Conservation (phyloP, 768 basidiomycete genomes). For the Ramaria rubella region DNA sequence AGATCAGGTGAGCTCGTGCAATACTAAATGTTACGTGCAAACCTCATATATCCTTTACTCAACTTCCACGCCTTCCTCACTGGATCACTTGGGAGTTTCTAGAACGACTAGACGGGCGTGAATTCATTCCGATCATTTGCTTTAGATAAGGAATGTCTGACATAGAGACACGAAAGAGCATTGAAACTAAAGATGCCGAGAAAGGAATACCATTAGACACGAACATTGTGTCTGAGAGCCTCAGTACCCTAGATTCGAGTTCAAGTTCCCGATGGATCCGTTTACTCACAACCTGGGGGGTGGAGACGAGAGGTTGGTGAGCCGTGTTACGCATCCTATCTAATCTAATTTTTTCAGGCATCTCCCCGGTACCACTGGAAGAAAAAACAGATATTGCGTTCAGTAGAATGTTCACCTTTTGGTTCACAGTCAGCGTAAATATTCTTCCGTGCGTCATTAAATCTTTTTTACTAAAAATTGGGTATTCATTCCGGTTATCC, state of each 20-base stretch:
- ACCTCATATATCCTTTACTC: no score
- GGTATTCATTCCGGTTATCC: no score
- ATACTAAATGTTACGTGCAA: no score
- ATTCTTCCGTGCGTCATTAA: not conserved
- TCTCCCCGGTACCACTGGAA: slow-evolving; percentile 1
- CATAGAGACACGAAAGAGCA: not conserved
- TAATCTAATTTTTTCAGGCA: not conserved
- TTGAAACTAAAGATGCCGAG: not conserved
- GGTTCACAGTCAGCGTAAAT: slow-evolving; percentile 1
- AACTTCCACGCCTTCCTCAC: no score
- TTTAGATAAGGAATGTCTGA: not conserved
- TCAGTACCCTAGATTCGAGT: not conserved
- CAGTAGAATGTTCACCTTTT: slow-evolving; percentile 10
- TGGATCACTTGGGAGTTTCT: no score
- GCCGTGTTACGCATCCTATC: not conserved
- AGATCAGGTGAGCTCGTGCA: no score
- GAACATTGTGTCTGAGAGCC: not conserved
- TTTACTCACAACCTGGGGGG: slow-evolving; percentile 1
- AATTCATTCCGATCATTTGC: no score
- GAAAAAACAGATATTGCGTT: slow-evolving; percentile 3
- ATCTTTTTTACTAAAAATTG: no score
- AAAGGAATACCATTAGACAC: not conserved
- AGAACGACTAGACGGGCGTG: no score
- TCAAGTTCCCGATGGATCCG: not conserved
- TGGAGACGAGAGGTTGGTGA: slow-evolving; percentile 2